Evolutionary conservation across 2,329 filamentous ascomycete species (phyloP).

Genomic region (Fusarium beomiforme): DNA sequence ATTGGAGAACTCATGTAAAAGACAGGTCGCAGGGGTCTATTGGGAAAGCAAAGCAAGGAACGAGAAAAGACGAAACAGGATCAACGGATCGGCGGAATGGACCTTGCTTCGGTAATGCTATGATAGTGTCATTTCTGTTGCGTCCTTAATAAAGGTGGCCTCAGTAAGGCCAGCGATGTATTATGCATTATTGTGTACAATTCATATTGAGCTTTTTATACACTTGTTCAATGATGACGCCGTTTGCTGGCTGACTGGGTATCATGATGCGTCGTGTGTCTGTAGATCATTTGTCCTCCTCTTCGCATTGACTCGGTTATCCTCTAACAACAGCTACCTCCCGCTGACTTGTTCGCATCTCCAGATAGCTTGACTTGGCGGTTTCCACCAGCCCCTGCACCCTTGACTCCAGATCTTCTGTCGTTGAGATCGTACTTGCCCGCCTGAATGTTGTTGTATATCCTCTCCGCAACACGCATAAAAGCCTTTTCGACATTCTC

Average conservation of each 20-base stretch:
- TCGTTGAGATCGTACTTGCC: conserved; percentile 96
- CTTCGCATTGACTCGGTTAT: conserved; percentile 7
- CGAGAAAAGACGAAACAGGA: conserved; percentile 32
- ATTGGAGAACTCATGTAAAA: conserved; percentile 35
- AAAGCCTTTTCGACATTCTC: conserved; percentile 95
- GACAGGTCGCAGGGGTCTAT: conserved; percentile 28
- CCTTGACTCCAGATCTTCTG: conserved; percentile 89
- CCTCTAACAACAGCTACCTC: conserved; percentile 59
- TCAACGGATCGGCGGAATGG: conserved; percentile 32
- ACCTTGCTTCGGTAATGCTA: conserved; percentile 45
- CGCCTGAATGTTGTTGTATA: conserved; percentile 96
- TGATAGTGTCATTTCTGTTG: conserved; percentile 37
- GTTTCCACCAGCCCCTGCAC: conserved; percentile 62
- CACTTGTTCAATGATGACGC: conserved; percentile 40
- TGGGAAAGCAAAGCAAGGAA: conserved; percentile 35
- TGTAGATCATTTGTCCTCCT: conserved; percentile 31
- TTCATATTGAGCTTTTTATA: conserved; percentile 41
- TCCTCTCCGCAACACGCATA: conserved; percentile 90
- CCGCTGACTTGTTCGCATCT: conserved; percentile 52
- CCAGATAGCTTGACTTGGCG: conserved; percentile 59
- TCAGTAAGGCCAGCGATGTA: conserved; percentile 36
- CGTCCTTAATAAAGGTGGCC: conserved; percentile 31
- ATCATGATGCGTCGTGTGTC: conserved; percentile 45
- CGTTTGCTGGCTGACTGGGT: conserved; percentile 42
- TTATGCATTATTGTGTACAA: conserved; percentile 50